Conservation (phyloP, 306 rosid genomes). For the Pyrus communis region DNA sequence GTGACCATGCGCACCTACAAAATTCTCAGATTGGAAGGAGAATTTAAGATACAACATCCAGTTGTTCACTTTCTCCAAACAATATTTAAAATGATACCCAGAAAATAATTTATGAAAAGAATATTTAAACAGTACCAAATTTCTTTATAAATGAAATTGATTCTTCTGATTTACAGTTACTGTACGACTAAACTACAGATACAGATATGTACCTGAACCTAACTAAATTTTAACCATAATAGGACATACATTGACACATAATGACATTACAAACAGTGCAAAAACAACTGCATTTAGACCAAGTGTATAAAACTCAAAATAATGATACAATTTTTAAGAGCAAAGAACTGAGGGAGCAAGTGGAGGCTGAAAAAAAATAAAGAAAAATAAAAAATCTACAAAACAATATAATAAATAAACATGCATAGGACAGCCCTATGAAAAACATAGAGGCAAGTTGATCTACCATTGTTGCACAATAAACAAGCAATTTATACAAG, state of each 20-base stretch:
- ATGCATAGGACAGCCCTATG: not conserved
- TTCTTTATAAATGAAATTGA: not conserved
- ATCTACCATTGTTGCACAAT: not conserved
- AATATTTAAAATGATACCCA: not conserved
- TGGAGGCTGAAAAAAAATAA: not conserved
- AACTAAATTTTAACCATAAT: not conserved
- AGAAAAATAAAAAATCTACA: not conserved
- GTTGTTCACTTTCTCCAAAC: not conserved
- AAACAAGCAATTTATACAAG: not conserved
- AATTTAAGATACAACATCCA: not conserved
- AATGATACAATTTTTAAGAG: not conserved
- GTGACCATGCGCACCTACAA: slow-evolving; percentile 85
- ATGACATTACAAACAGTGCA: not conserved
- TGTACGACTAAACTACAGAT: not conserved
- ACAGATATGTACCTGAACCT: not conserved
- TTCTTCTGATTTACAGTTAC: not conserved
- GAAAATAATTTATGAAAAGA: not conserved
- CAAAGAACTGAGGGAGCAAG: not conserved
- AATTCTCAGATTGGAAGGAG: not conserved
- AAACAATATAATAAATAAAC: not conserved
- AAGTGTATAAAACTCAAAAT: not conserved
- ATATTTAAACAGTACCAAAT: not conserved
- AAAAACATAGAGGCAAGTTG: not conserved
- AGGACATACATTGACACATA: not conserved
- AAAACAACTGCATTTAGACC: not conserved